Evolutionary conservation across 176 grass and related monocot genomes (phyloP), one percentile per base, ranked within the genome.

Genomic region (Oryza coarctata): DNA sequence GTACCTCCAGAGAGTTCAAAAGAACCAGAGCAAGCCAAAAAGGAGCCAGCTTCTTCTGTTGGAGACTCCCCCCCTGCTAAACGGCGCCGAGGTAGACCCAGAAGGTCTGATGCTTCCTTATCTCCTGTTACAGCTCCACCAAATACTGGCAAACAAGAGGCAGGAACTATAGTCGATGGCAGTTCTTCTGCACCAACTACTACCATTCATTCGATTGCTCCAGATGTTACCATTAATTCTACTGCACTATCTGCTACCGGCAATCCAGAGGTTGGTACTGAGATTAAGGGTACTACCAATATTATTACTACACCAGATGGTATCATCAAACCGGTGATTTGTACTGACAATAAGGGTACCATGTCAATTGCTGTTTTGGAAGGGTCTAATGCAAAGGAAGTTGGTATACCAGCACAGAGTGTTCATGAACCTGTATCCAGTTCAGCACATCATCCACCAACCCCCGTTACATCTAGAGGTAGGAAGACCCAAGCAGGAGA

Each of bases 31-130:
- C 82, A 81, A 81, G 34, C 28, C 36, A 50, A 45, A 13, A 87
- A 72, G 38, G 92, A 86, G 49, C 40, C 71, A 49, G 71, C 85
- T 71, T 68, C 63, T 18, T 14, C 76, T 31, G 70, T 86, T 81
- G 87, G 87, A 63, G 67, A 88, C 17, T 91, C 91, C 22, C 87
- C 88, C 47, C 93, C 93, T 66, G 93, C 86, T 61, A 99, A 99
- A 86, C 71, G 87, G 29, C 90, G 96, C 29, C 91, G 96, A 87
- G 96, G 96, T 57, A 88, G 96, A 82, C 96, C 96, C 73, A 99
- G 83, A 90, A 89, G 93, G 77, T 77, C 82, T 78, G 79, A 85
- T n/a, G 9, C 89, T 75, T 75, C 76, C 26, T 31, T 63, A 66
- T 82, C 84, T 76, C 60, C 83, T 78, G 77, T 80, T 79, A 36